Percentiles rank a stretch among this genome's conserved stretches.
Conservation (phyloP, 2,329 filamentous ascomycete genomes). For the Fusarium robinianum region DNA sequence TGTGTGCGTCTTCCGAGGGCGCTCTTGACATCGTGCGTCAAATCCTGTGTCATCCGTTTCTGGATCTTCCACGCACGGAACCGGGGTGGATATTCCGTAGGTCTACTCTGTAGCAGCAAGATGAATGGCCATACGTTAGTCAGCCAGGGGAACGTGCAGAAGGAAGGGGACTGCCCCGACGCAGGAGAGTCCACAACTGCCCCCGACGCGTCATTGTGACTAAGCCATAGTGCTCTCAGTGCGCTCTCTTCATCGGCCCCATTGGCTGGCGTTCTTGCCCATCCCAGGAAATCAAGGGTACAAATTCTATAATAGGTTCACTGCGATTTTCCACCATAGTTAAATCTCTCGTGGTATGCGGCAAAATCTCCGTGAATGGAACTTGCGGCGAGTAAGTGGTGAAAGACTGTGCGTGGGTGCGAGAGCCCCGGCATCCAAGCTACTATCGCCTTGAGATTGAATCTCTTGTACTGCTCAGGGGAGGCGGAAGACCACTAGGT, state of each 20-base stretch:
- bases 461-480: slow-evolving; percentile 2
- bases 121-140: no score
- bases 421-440: slow-evolving; percentile 1
- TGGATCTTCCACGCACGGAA: slow-evolving; percentile 4
- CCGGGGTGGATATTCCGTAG: slow-evolving; percentile 2
- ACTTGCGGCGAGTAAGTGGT: slow-evolving; percentile 5
- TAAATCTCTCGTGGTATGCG: slow-evolving; percentile 1
- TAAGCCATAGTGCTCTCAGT: no score
- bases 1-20: slow-evolving; percentile 4
- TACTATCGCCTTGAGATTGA: slow-evolving; percentile 2
- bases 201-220: no score
- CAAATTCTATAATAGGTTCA: no score
- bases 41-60: neutral
- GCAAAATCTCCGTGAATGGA: slow-evolving; percentile 3
- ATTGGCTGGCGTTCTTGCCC: no score
- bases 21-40: neutral
- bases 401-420: neutral
- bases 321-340: no score
- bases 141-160: no score
- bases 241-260: no score
- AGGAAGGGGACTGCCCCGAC: no score
- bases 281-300: no score
- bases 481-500: neutral
- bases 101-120: no score
- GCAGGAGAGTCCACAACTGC: no score